Base-by-base conservation (phyloP, 2,329 filamentous ascomycete genomes). In the Zasmidium cellare region DNA sequence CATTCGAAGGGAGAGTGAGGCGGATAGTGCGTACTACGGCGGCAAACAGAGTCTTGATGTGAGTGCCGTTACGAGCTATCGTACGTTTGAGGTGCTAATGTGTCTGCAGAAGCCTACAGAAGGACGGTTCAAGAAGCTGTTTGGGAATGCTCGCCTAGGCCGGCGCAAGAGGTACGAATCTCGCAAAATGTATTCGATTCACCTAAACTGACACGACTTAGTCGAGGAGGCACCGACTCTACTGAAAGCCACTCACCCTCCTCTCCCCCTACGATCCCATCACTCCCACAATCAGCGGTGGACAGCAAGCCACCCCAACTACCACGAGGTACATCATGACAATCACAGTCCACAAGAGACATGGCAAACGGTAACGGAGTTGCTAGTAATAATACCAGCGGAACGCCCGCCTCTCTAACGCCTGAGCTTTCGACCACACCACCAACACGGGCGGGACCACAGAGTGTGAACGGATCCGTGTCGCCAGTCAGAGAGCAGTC, bases 91-190 rank as follows among this genome's bases (percentile, higher is more conserved):
- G 23, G 28, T 22, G 38, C 57, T 66, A 50, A 64, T 52, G 16
- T 18, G 19, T 11, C 35, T 23, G 31, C 46, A 64, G 61, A 58
- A 48, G 28, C 63, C 61, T 12, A 51, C 61, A 50, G 60, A 66
- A 2, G 68, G 54, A 52, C 67, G 70, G 2, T 58, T 72, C 46
- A 68, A 64, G 51, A 72, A 71, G 61, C 56, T 72, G 23, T 69
- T 71, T 46, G 63, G 62, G 23, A 61, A 62, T 19, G 60, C 54
- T 11, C 60, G 61, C 25, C 57, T 65, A n/a, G 51, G 58, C 23
- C 57, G 63, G 48, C 56, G 65, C 31, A 71, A 70, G 59, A 70
- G 68, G 67, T 68, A 48, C 56, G 65, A n/a, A n/a, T 56, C 44
- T 16, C 20, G 20, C 25, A 28, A 5, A 35, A 2, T 14, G 24